Evolutionary conservation across 2,329 filamentous ascomycete genomes (phyloP).

Genomic region (Dothistroma septosporum): DNA sequence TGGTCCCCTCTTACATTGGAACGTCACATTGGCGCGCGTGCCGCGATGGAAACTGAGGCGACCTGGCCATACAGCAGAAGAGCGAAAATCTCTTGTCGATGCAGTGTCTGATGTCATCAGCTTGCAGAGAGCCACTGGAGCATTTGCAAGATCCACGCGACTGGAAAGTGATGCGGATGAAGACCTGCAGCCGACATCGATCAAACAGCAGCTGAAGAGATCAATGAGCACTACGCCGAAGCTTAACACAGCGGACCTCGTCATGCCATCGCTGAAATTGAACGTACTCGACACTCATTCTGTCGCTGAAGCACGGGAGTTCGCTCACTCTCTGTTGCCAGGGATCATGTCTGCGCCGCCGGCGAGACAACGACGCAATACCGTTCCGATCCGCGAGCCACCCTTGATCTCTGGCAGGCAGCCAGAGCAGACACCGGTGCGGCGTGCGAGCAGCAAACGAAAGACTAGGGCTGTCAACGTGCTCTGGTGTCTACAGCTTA

Average conservation of each 20-base stretch:
- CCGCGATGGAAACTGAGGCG: slow-evolving; percentile 85
- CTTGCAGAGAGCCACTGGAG: slow-evolving; percentile 29
- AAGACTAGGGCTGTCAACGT: slow-evolving; percentile 60
- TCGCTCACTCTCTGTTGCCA: slow-evolving; percentile 3
- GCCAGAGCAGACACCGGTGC: neutral
- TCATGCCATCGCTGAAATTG: slow-evolving; percentile 16
- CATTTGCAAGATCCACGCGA: slow-evolving; percentile 22
- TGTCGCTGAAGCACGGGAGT: slow-evolving; percentile 21
- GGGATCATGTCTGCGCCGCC: slow-evolving; percentile 7
- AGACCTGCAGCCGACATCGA: slow-evolving; percentile 31
- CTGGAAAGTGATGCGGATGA: slow-evolving; percentile 48
- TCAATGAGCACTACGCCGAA: slow-evolving; percentile 17
- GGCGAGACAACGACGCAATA: slow-evolving; percentile 23
- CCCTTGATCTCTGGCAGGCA: slow-evolving; percentile 3
- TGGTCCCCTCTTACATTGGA: slow-evolving; percentile 72
- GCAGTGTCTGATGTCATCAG: slow-evolving; percentile 37
- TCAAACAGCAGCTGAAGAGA: slow-evolving; percentile 19
- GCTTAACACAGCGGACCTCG: slow-evolving; percentile 19
- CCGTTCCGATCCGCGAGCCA: slow-evolving; percentile 21
- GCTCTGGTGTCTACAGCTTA: slow-evolving; percentile 74
- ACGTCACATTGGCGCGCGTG: slow-evolving; percentile 77
- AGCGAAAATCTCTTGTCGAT: slow-evolving; percentile 43
- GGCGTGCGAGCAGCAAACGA: slow-evolving; percentile 4
- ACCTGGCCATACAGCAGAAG: slow-evolving; percentile 42
- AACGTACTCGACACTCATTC: slow-evolving; percentile 20